Evolutionary conservation across 192 early-diverging fungal species (phyloP), one percentile per base, ranked within the genome.

Genomic region (Umbelopsis vinacea): DNA sequence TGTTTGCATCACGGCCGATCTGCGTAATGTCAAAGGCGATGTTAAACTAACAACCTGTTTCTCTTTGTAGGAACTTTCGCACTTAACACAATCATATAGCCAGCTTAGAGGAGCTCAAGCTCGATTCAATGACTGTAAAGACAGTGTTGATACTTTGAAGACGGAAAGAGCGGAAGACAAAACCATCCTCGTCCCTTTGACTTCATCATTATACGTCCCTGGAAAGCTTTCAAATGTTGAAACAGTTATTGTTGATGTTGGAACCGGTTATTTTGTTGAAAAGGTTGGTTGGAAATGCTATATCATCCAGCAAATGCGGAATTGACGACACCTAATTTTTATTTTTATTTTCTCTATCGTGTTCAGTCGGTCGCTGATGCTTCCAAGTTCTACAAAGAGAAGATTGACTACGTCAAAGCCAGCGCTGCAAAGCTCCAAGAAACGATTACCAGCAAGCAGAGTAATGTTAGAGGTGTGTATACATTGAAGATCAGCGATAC

Each of bases 261-360:
- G 97, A 54, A 97, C 97, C 19, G 97, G 97, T 37, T 98, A 98
- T 79, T 96, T 92, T 74, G 89, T 96, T 24, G 94, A 96, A 78
- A 97, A 98, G 88, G 93, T 93, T 79, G 21, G 80, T 0, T 52
- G 14, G 17, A 67, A 19, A 21, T 15, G 48, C 2, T 43, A 68
- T 23, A 29, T 29, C 29, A 29, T 29, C 3, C 29, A 29, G n/a
- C 24, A 53, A 37, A 73, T 68, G 19, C 9, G 35, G 29, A 1
- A 29, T 29, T 29, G 29, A 29, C 29, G 29, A 29, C n/a, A n/a
- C 29, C 29, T 3, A 29, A 29, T 29, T 29, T 29, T 29, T 29
- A n/a, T n/a, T n/a, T n/a, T n/a, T n/a, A n/a, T 29, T 29, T 29
- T 29, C 29, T 29, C 29, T 19, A n/a, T 29, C n/a, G n/a, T 33